Evolutionary conservation across 1,284 basidiomycete genomes (phyloP), one percentile per base, ranked within the genome.

Genomic region (Phellopilus nigrolimitatus): DNA sequence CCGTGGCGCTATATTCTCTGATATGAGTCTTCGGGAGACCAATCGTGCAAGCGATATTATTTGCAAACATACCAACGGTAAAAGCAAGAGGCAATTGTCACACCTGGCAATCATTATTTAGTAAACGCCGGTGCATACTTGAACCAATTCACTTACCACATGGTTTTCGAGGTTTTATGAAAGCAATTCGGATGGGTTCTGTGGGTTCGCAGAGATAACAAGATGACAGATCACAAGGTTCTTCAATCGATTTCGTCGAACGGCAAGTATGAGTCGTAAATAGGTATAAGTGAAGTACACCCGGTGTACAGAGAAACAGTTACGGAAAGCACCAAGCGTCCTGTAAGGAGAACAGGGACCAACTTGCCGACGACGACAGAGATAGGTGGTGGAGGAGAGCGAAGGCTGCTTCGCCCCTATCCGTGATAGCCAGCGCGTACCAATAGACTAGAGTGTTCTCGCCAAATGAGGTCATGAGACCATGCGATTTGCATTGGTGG

Each of bases 61-160:
- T 21, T 9, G 9, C 17, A 21, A 47, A 70, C 79, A 61, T 63
- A 84, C 83, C 67, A 85, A 71, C 61, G 82, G 82, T 48, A 86
- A 70, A 53, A 85, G 67, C 53, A 85, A 75, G 55, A 82, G 71
- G 68, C 82, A 85, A 67, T 84, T 83, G 70, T 84, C 82, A 71
- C 82, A 85, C 82, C 82, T 84, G 39, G 8, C 28, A 19, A 37
- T n/a, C n/a, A n/a, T n/a, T 25, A 44, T 38, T 48, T 22, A 22
- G 40, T 10, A 37, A 42, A 47, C 15, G n/a, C 37, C 8, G 25
- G 15, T 36, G 31, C 19, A 19, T 24, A 36, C 27, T 27, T 38
- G 28, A 42, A 19, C 15, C n/a, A 33, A 21, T 21, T 3, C n/a
- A 24, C 53, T 36, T 50, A 43, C 53, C 53, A 54, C 53, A 54